phyloP scores from a whole-genome alignment of 352 stramenopile species.

The Phytophthora fragariaefolia region DNA sequence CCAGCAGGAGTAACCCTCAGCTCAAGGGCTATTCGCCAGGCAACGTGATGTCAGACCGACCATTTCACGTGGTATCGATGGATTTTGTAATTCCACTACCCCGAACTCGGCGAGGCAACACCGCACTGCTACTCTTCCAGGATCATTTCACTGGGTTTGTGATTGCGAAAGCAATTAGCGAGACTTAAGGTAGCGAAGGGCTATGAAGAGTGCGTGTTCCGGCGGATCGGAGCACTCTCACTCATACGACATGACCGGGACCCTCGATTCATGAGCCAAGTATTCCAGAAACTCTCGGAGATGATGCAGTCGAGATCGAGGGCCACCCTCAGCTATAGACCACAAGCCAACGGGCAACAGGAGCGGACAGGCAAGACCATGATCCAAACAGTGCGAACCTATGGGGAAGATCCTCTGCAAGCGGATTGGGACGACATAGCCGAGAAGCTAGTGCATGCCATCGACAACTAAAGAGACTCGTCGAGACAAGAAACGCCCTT shows the following conservation, averaged over 20 bases:
- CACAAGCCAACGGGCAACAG: neutral
- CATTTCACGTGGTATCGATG: neutral
- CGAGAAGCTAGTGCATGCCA: neutral
- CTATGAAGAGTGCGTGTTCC: neutral
- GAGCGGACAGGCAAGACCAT: neutral
- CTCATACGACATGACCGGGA: neutral
- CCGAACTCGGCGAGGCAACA: neutral
- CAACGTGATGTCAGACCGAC: too few relatives aligned
- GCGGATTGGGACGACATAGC: neutral
- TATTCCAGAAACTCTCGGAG: neutral
- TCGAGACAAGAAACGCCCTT: neutral
- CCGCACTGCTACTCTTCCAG: neutral
- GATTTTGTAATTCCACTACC: neutral
- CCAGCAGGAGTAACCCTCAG: too few relatives aligned
- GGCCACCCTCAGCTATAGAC: neutral
- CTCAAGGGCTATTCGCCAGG: too few relatives aligned
- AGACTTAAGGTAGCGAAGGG: neutral
- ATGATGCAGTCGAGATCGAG: neutral
- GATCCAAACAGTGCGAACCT: neutral
- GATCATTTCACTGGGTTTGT: neutral
- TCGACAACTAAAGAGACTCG: neutral
- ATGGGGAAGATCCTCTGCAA: neutral
- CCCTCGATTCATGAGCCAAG: neutral
- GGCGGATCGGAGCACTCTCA: neutral
- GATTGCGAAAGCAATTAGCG: neutral